These are phyloP conservation scores for Dictyostelium brefeldianum DNA, from an alignment of 78 protist species.

Conservation along the genomic window DNA sequence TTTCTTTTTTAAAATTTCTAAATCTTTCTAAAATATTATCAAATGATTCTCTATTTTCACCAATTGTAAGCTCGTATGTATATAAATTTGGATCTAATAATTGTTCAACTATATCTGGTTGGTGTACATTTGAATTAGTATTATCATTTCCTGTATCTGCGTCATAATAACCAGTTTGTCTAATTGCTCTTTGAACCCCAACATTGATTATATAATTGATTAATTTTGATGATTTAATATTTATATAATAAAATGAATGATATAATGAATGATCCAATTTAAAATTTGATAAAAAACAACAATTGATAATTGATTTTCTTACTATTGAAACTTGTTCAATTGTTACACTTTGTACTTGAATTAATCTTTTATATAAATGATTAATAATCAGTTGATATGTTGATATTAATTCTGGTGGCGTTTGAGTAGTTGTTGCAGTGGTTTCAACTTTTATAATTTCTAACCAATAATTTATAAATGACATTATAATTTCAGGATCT, in stretches of 20 bases:
- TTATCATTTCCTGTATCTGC: too few species aligned
- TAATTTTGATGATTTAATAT: neutral
- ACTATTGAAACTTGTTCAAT: neutral
- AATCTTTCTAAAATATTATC: too few species aligned
- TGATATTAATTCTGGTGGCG: neutral
- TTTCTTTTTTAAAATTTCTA: too few species aligned
- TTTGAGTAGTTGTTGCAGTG: neutral
- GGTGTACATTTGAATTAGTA: too few species aligned
- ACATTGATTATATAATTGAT: too few species aligned
- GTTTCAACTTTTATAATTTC: neutral
- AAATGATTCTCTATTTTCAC: too few species aligned
- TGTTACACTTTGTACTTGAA: neutral
- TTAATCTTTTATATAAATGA: neutral
- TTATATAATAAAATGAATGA: constrained; percentile 1
- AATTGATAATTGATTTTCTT: neutral
- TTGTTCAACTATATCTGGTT: too few species aligned
- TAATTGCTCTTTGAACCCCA: too few species aligned
- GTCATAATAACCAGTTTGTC: too few species aligned
- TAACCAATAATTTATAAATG: neutral
- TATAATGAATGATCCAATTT: neutral
- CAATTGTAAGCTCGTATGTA: too few species aligned
- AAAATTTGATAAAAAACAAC: neutral
- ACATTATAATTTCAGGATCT: neutral
- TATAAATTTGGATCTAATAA: too few species aligned
- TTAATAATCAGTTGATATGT: neutral